Conservation (phyloP, 495 filamentous ascomycete species). For the Clohesyomyces aquaticus region DNA sequence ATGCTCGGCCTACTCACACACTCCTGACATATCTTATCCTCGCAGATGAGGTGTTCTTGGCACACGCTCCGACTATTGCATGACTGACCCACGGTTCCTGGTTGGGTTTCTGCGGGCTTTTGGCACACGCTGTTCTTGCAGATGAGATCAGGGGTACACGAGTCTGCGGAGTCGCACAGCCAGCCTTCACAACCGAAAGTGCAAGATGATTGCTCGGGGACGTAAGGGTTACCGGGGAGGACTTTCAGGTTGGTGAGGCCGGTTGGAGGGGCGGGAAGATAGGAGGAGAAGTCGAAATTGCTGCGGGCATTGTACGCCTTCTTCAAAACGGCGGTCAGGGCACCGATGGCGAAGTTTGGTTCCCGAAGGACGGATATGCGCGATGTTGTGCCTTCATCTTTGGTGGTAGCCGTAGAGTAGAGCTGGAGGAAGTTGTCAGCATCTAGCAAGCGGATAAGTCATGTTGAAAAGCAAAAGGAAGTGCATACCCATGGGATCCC, state of each 20-base stretch:
- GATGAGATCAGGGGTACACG: constrained; percentile 28
- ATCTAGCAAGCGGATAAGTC: not conserved
- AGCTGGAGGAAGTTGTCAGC: constrained; percentile 8
- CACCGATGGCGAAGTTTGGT: constrained; percentile 24
- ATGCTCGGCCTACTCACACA: constrained; percentile 17
- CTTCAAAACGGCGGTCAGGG: constrained; percentile 16
- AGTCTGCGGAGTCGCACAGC: constrained; percentile 33
- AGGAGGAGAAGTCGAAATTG: constrained; percentile 31
- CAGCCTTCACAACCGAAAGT: constrained; percentile 33
- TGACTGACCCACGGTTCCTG: constrained; percentile 17
- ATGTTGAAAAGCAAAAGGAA: not conserved
- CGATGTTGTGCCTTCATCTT: constrained; percentile 22
- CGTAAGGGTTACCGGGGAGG: constrained; percentile 29
- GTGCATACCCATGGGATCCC: constrained; percentile 37
- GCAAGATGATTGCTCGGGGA: constrained; percentile 29
- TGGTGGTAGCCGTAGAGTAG: constrained; percentile 24
- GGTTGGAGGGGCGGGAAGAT: constrained; percentile 19
- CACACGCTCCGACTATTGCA: constrained; percentile 27
- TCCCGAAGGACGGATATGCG: constrained; percentile 13
- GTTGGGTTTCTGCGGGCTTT: constrained; percentile 5
- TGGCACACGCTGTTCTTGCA: constrained; percentile 38
- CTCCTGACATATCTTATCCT: constrained; percentile 9
- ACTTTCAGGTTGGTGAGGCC: constrained; percentile 21
- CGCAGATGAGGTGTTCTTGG: constrained; percentile 30
- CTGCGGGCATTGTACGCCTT: constrained; percentile 24